Conservation (phyloP, 306 rosid species). For the Gleditsia sinensis region DNA sequence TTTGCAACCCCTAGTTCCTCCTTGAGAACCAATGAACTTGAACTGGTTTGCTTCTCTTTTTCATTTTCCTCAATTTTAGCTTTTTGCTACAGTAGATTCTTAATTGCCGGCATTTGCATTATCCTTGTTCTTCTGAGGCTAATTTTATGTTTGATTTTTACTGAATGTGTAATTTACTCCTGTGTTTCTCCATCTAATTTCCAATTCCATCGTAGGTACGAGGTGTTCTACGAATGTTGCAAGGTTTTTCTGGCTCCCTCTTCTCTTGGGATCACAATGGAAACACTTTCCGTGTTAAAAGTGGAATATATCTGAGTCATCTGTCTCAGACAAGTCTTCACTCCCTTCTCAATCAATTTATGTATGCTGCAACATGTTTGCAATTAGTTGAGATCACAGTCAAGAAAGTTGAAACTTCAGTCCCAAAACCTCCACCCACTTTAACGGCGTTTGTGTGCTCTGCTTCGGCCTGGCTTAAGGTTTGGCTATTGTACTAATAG, state of each 20-base stretch:
- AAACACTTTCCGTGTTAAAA: slow-evolving; percentile 54
- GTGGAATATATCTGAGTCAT: slow-evolving; percentile 63
- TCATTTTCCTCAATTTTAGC: neutral
- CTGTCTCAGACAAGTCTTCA: slow-evolving; percentile 72
- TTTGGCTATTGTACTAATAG: slow-evolving; percentile 18
- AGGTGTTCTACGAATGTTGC: slow-evolving; percentile 82
- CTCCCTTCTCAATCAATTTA: slow-evolving; percentile 63
- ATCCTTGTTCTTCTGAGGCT: neutral
- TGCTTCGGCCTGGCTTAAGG: slow-evolving; percentile 83
- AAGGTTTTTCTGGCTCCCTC: slow-evolving; percentile 76
- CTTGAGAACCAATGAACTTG: slow-evolving; percentile 64
- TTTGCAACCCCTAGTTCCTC: slow-evolving; percentile 74
- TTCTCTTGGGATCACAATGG: slow-evolving; percentile 66
- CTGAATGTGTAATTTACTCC: neutral
- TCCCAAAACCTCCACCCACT: slow-evolving; percentile 61
- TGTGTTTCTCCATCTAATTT: slow-evolving; percentile 8
- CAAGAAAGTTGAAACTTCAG: slow-evolving; percentile 47
- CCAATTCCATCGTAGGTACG: slow-evolving; percentile 62
- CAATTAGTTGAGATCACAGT: slow-evolving; percentile 55
- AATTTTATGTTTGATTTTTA: neutral
- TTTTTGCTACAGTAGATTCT: neutral
- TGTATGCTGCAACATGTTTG: slow-evolving; percentile 82
- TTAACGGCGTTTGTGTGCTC: slow-evolving; percentile 70
- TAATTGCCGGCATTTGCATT: slow-evolving; percentile 14
- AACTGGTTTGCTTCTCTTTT: slow-evolving; percentile 54